A percentile compares a stretch with the other conserved stretches of the same genome.
Conservation (phyloP, 371 early-diverging fungal species). For the Apophysomyces ossiformis region DNA sequence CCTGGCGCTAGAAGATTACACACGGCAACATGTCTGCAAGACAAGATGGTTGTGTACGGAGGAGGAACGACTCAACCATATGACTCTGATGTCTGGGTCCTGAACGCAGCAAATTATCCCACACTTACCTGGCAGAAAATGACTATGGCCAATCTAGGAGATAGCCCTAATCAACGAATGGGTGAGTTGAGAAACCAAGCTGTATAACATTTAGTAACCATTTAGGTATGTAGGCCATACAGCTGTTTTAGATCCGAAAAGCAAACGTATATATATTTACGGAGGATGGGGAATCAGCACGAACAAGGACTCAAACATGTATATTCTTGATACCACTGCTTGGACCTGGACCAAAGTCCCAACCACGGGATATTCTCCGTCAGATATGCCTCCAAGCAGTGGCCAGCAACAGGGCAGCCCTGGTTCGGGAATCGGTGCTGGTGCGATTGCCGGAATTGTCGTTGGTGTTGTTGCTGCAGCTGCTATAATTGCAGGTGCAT, state of each 20-base stretch:
- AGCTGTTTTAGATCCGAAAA: conserved; percentile 10
- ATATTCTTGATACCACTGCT: conserved; percentile 21
- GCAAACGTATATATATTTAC: conserved; percentile 28
- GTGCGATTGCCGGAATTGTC: conserved; percentile 16
- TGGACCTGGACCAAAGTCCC: conserved; percentile 34
- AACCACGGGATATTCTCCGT: conserved; percentile 17
- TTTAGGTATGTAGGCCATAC: conserved; percentile 13
- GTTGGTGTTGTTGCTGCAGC: conserved; percentile 28
- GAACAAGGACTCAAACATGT: conserved; percentile 30
- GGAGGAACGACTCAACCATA: conserved; percentile 46
- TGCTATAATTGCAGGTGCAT: conserved; percentile 11
- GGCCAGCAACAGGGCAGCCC: neutral
- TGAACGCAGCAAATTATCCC: conserved; percentile 46
- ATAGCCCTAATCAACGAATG: conserved; percentile 47
- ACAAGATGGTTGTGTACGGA: conserved; percentile 52
- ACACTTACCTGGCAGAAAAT: conserved; percentile 34
- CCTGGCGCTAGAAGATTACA: conserved; percentile 51
- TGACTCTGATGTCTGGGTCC: conserved; percentile 51
- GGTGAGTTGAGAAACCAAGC: conserved; percentile 25
- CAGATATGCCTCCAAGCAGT: neutral
- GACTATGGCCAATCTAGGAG: conserved; percentile 23
- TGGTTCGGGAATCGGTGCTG: neutral
- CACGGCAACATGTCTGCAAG: conserved; percentile 46
- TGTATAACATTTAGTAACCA: neutral
- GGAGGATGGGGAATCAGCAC: conserved; percentile 39